Conservation (phyloP, 768 basidiomycete species). For the Xerocomellus dryophilus region DNA sequence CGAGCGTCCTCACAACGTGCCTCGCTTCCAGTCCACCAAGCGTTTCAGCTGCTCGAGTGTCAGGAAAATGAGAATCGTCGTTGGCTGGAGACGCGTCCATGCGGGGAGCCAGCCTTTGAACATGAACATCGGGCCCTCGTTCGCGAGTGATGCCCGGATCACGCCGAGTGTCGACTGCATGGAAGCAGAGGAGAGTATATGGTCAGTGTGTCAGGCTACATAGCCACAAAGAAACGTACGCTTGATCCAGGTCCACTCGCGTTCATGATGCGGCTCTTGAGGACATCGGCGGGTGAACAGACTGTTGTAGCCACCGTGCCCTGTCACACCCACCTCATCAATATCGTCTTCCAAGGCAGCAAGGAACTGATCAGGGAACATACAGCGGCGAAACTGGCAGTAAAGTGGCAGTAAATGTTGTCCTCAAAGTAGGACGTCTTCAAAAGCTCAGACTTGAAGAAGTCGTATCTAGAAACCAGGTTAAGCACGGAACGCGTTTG, state of each 20-base stretch:
- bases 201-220: neutral
- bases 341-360: neutral
- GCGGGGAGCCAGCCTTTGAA: constrained; percentile 91
- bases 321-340: constrained; percentile 32
- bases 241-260: constrained; percentile 78
- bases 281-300: constrained; percentile 84
- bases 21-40: constrained; percentile 58
- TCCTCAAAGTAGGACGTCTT: constrained; percentile 72
- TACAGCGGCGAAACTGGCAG: constrained; percentile 84
- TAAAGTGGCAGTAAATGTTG: constrained; percentile 80
- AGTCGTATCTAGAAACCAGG: constrained; percentile 65
- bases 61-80: constrained; percentile 84
- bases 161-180: constrained; percentile 65
- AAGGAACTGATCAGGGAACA: constrained; percentile 18
- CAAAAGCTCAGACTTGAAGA: constrained; percentile 82
- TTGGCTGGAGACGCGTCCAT: constrained; percentile 82
- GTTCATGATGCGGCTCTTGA: constrained; percentile 90
- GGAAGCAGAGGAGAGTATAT: neutral
- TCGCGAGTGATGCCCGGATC: constrained; percentile 63
- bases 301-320: constrained; percentile 88
- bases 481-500: neutral
- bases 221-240: constrained; percentile 41
- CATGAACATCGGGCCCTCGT: constrained; percentile 85
- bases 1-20: constrained; percentile 13
- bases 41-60: constrained; percentile 81